These are phyloP conservation scores for Cucumis hystrix DNA, from an alignment of 306 rosid genomes.

Conservation along the genomic window DNA sequence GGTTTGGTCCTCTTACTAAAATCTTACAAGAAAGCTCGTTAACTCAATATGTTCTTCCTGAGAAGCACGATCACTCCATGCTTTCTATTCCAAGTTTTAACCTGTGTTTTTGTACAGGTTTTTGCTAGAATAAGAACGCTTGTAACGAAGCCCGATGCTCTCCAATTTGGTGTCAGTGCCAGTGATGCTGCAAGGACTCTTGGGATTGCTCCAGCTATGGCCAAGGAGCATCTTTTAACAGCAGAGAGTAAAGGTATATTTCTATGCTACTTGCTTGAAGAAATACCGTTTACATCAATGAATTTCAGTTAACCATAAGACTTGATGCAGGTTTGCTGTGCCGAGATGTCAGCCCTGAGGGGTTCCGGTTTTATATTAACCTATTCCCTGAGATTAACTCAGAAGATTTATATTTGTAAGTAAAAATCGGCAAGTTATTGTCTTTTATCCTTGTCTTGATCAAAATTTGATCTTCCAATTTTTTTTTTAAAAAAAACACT, in stretches of 20 bases:
- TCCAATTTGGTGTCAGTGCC: constrained; percentile 72
- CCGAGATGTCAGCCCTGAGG: constrained; percentile 89
- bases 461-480: too few species aligned
- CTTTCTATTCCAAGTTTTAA: neutral
- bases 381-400: constrained; percentile 51
- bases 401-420: constrained; percentile 62
- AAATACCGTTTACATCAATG: neutral
- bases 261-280: neutral
- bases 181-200: constrained; percentile 89
- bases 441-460: neutral
- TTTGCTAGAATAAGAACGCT: constrained; percentile 61
- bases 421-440: constrained; percentile 12
- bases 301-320: constrained; percentile 12
- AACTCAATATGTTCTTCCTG: neutral
- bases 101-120: constrained; percentile 29
- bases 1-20: neutral
- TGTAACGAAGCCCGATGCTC: constrained; percentile 63
- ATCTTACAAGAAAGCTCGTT: neutral
- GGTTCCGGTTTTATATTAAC: constrained; percentile 74
- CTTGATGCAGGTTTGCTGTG: constrained; percentile 65
- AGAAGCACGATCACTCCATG: neutral
- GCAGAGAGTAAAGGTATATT: constrained; percentile 83
- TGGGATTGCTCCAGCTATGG: constrained; percentile 95
- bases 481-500: neutral
- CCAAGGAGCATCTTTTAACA: constrained; percentile 87